Evolutionary conservation across 2,329 filamentous ascomycete genomes (phyloP).

Genomic region (Hypoxylon sp.): DNA sequence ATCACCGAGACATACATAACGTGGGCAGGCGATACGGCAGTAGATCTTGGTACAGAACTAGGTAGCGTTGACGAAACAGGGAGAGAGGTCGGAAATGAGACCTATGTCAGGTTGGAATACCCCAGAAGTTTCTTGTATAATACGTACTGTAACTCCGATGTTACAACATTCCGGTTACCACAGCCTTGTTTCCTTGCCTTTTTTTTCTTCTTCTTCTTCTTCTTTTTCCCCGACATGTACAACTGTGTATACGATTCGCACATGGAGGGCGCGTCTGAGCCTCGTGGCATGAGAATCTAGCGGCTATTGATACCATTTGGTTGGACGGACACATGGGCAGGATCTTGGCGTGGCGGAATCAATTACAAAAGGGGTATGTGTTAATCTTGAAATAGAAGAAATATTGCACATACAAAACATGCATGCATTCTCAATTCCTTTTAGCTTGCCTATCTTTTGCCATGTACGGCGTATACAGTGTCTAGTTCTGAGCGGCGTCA

Average conservation of each 20-base stretch:
- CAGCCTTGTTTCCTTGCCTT: not conserved
- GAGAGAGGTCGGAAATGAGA: conserved; percentile 10
- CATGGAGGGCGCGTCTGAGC: conserved; percentile 16
- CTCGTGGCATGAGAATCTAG: conserved; percentile 21
- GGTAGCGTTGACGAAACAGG: conserved; percentile 4
- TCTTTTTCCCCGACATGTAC: too few species aligned
- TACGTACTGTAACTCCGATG: too few species aligned
- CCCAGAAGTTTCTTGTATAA: not conserved
- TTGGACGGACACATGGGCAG: conserved; percentile 9
- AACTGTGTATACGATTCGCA: conserved; percentile 16
- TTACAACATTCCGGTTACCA: conserved; percentile 6
- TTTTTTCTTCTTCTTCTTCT: too few species aligned
- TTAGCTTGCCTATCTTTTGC: too few species aligned
- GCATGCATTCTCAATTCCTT: too few species aligned
- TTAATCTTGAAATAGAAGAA: not conserved
- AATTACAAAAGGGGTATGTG: conserved; percentile 11
- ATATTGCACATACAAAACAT: conserved; percentile 1
- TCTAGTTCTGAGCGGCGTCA: too few species aligned
- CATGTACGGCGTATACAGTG: too few species aligned
- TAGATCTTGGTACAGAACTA: not conserved
- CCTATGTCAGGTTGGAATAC: conserved; percentile 4
- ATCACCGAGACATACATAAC: not conserved
- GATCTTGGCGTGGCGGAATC: conserved; percentile 16
- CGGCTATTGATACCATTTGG: conserved; percentile 26
- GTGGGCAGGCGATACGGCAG: conserved; percentile 11